Base-by-base conservation (phyloP, 352 stramenopile genomes). In the Globisporangium nagaii region DNA sequence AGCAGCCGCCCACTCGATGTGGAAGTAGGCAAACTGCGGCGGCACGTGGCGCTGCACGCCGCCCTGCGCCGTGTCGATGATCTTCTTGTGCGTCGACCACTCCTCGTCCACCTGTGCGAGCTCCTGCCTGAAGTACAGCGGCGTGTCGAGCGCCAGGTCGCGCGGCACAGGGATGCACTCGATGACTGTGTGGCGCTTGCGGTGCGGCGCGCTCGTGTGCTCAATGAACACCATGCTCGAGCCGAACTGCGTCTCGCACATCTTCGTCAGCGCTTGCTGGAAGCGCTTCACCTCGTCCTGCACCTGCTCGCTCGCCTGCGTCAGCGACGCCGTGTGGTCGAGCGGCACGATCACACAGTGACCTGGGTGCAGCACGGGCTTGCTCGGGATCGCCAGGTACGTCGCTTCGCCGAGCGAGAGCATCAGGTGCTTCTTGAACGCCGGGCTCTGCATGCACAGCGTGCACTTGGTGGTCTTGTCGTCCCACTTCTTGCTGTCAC, bases 41-140 rank as follows among this genome's bases (percentile, higher is more conserved):
- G 84, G 84, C 5, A 94, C 66, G 36, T 86, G 70, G 25, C 67
- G 73, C 53, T 73, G 74, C 31, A 92, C 63, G 3, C 79, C 79
- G 8, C 75, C 73, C 37, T 80, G 71, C 42, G 55, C 75, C 9
- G 79, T 91, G 51, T 90, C 72, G 49, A 94, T 82, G 45, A 94
- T 77, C 58, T 88, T 86, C 53, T 87, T 84, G 64, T 94, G 84
- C 15, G 80, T 90, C 24, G 72, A 65, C 82, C 82, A 94, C 53
- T 91, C 84, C 36, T 80, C 73, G 55, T 90, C 73, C 3, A 71
- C 79, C 27, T 92, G 74, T 66, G 85, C 61, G 10, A 94, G 65
- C 42, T 90, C 84, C 53, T 94, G 84, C 65, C 89, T 92, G 53
- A 94, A 91, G 41, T 86, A 92, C 48, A 94, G 46, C 19, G 84